Evolutionary conservation across 2,329 filamentous ascomycete species (phyloP).

Genomic region (Diaporthe velutina): DNA sequence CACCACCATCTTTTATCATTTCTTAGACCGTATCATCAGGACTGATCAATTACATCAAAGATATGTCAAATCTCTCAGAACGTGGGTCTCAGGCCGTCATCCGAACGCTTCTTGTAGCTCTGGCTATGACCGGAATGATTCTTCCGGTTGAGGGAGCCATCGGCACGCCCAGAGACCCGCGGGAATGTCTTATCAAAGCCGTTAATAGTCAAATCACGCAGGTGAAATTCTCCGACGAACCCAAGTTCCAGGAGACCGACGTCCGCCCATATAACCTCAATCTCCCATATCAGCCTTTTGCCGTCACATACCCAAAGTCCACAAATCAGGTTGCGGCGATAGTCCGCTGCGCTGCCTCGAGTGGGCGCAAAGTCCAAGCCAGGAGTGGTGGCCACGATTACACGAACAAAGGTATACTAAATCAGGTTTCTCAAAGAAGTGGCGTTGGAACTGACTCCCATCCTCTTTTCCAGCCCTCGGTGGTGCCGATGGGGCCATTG

Average conservation of each 20-base stretch:
- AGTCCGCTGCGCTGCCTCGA: neutral
- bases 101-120: neutral
- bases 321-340: neutral
- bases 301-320: neutral
- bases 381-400: conserved; percentile 10
- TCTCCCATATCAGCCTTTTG: neutral
- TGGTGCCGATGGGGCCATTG: neutral
- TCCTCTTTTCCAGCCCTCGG: neutral
- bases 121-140: neutral
- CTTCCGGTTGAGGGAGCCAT: neutral
- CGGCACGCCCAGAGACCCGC: neutral
- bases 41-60: neutral
- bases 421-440: neutral
- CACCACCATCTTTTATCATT: no score
- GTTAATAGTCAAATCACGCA: neutral
- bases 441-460: neutral
- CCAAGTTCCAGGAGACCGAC: neutral
- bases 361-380: neutral
- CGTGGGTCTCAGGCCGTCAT: neutral
- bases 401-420: neutral
- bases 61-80: neutral
- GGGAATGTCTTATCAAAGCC: neutral
- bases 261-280: conserved; percentile 17
- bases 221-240: neutral
- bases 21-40: no score